A percentile compares a stretch with the other conserved stretches of the same genome.
Evolutionary conservation across 495 filamentous ascomycete species (phyloP).

Genomic region (Chaetomium fimeti): DNA sequence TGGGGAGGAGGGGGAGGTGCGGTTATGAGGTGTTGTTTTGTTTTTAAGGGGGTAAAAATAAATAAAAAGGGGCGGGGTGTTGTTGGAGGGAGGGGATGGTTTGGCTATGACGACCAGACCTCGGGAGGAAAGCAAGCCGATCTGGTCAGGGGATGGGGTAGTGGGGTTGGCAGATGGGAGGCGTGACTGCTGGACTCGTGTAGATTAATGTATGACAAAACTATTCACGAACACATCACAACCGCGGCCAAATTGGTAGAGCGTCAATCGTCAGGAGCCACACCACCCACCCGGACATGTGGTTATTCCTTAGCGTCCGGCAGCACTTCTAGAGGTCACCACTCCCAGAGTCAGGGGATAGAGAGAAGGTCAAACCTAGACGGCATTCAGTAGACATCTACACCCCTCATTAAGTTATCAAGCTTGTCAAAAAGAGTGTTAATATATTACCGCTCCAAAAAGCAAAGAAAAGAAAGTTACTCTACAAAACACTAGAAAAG

Average conservation of each 20-base stretch:
- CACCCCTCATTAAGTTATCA: neutral
- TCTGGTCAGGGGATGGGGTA: neutral
- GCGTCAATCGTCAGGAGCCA: neutral
- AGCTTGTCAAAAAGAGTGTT: neutral
- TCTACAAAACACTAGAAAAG: neutral
- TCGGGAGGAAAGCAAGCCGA: neutral
- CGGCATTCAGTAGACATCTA: neutral
- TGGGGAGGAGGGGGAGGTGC: conserved; percentile 12
- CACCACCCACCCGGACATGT: too few relatives aligned
- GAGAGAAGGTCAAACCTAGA: neutral
- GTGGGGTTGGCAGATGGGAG: neutral
- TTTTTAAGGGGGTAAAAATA: neutral
- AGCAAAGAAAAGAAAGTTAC: neutral
- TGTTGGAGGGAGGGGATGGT: neutral
- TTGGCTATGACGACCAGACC: neutral
- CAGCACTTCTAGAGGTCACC: neutral
- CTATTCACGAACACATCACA: neutral
- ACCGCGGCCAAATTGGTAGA: too few relatives aligned
- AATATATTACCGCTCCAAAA: neutral
- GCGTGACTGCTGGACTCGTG: conserved; percentile 1
- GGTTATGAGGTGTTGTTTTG: conserved; percentile 11
- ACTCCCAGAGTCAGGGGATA: neutral
- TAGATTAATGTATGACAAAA: conserved; percentile 18
- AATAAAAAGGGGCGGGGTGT: neutral
- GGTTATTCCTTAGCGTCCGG: too few relatives aligned